Evolutionary conservation across 257 asterid species (phyloP).

Genomic region (Ehretia macrophylla): DNA sequence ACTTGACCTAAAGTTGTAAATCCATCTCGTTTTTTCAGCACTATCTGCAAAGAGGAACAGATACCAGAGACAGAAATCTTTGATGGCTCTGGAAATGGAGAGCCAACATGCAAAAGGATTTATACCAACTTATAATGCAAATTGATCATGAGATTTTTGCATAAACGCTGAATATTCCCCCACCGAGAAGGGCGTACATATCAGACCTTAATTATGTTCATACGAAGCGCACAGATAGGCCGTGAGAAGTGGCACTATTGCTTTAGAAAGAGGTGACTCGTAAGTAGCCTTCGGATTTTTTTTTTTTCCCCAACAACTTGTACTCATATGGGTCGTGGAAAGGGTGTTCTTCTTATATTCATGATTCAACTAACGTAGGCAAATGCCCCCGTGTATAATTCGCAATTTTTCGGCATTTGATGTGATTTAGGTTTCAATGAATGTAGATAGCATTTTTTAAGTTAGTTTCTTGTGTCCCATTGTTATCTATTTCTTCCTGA

Average conservation of each 20-base stretch:
- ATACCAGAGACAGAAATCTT: slow-evolving; percentile 81
- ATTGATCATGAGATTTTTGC: slow-evolving; percentile 29
- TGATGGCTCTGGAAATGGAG: slow-evolving; percentile 92
- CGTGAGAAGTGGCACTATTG: slow-evolving; percentile 1
- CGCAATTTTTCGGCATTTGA: not conserved
- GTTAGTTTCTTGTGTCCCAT: not conserved
- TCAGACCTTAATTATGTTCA: slow-evolving; percentile 19
- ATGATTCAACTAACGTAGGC: not conserved
- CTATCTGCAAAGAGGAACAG: slow-evolving; percentile 84
- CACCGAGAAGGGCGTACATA: too few species aligned
- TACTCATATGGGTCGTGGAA: slow-evolving; percentile 24
- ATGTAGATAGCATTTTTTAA: not conserved
- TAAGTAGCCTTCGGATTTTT: slow-evolving; percentile 9
- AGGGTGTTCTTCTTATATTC: slow-evolving; percentile 18
- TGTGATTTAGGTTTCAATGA: not conserved
- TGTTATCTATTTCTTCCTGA: too few species aligned
- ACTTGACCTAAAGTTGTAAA: too few species aligned
- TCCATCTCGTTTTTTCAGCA: slow-evolving; percentile 34
- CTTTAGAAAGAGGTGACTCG: slow-evolving; percentile 21
- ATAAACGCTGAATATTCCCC: slow-evolving; percentile 5
- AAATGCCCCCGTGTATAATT: not conserved
- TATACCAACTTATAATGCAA: slow-evolving; percentile 63
- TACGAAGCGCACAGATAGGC: slow-evolving; percentile 12
- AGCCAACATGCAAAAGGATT: slow-evolving; percentile 98
- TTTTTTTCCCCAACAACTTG: slow-evolving; percentile 20